These are phyloP conservation scores for Solioccasus polychromus DNA, from an alignment of 768 basidiomycete species.

Conservation along the genomic window DNA sequence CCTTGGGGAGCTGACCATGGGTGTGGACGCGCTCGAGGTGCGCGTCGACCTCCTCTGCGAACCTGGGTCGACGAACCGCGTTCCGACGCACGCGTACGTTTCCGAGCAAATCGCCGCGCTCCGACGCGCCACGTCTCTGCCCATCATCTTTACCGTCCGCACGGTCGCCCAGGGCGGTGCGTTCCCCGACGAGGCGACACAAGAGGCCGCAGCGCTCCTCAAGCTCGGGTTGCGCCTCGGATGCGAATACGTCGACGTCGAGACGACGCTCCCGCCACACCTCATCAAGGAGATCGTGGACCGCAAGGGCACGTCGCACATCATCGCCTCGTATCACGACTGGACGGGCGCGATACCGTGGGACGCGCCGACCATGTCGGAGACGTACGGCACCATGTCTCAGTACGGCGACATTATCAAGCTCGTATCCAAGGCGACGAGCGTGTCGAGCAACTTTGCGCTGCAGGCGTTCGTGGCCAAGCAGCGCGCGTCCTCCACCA, in stretches of 20 bases:
- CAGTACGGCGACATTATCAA: slow-evolving; percentile 87
- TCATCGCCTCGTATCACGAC: slow-evolving; percentile 95
- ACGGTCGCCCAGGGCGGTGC: slow-evolving; percentile 87
- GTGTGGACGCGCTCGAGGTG: slow-evolving; percentile 92
- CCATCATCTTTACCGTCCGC: slow-evolving; percentile 90
- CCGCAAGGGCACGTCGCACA: slow-evolving; percentile 68
- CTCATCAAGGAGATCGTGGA: slow-evolving; percentile 55
- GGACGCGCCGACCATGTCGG: slow-evolving; percentile 62
- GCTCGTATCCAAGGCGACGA: slow-evolving; percentile 81
- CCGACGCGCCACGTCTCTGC: slow-evolving; percentile 72
- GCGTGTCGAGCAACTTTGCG: slow-evolving; percentile 73
- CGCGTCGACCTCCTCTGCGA: slow-evolving; percentile 84
- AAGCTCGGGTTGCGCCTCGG: slow-evolving; percentile 76
- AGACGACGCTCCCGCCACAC: slow-evolving; percentile 70
- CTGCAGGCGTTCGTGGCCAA: slow-evolving; percentile 69
- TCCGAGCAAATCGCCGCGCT: slow-evolving; percentile 76
- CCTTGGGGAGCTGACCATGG: slow-evolving; percentile 72
- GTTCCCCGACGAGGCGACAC: slow-evolving; percentile 75
- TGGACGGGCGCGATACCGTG: slow-evolving; percentile 85
- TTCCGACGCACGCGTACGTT: slow-evolving; percentile 73
- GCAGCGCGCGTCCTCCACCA: slow-evolving; percentile 52
- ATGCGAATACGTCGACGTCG: slow-evolving; percentile 92
- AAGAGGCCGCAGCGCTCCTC: slow-evolving; percentile 73
- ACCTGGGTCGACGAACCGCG: slow-evolving; percentile 44
- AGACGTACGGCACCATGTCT: slow-evolving; percentile 66